Percentiles rank a stretch among this genome's conserved stretches.
Evolutionary conservation across 257 asterid species (phyloP).

Genomic region (Solanum corneliomulleri): DNA sequence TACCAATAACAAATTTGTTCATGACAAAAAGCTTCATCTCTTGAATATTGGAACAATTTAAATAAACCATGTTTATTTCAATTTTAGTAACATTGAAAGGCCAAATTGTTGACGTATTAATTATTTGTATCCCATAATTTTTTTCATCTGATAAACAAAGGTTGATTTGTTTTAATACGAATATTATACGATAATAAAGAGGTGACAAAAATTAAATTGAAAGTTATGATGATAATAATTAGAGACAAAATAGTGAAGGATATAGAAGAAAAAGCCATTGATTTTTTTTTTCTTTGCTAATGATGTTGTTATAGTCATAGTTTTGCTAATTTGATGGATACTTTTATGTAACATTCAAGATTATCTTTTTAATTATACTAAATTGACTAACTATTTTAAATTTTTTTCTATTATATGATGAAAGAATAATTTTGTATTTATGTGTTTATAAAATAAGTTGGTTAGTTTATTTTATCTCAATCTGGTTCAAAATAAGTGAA

Average conservation of each 20-base stretch:
- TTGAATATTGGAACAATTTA: background rate
- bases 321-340: background rate
- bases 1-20: background rate
- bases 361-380: background rate
- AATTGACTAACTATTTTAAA: background rate
- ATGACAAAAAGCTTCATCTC: background rate
- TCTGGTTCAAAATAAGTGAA: background rate
- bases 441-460: no score
- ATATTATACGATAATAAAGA: background rate
- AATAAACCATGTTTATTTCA: background rate
- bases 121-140: background rate
- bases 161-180: background rate
- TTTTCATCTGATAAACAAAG: background rate
- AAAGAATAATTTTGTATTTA: no score
- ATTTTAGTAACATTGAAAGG: background rate
- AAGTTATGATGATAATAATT: background rate
- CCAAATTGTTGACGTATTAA: background rate
- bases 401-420: background rate
- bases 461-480: no score
- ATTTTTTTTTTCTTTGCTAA: background rate
- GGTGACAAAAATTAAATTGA: background rate
- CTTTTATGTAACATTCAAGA: background rate
- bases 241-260: background rate
- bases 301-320: background rate
- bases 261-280: background rate